Evolutionary conservation across 108 stramenopile species (phyloP).

Genomic region (Skeletonema menzelii): DNA sequence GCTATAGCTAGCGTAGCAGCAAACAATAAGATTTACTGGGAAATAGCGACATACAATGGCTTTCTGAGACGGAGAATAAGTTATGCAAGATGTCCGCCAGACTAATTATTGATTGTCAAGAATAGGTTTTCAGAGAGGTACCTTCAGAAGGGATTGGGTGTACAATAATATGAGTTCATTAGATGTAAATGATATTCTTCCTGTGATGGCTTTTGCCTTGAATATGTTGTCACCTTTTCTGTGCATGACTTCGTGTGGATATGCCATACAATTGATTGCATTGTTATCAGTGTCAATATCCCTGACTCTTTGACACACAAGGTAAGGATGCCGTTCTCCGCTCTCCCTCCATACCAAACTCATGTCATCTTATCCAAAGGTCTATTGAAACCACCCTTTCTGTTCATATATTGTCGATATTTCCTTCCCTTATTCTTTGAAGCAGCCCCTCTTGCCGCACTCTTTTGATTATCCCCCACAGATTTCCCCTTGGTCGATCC

Average conservation of each 20-base stretch:
- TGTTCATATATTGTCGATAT: slow-evolving; percentile 99
- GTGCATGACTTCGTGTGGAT: not conserved
- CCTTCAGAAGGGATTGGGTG: not conserved
- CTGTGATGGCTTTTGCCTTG: not conserved
- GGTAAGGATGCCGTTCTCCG: not conserved
- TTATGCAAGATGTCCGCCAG: too few relatives aligned
- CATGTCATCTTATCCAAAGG: slow-evolving; percentile 91
- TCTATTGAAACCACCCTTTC: slow-evolving; percentile 93
- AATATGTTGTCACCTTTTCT: not conserved
- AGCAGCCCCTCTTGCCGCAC: slow-evolving; percentile 90
- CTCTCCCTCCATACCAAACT: not conserved
- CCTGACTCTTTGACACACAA: not conserved
- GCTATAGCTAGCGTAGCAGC: too few relatives aligned
- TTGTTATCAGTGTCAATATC: not conserved
- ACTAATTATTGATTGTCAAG: too few relatives aligned
- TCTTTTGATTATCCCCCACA: slow-evolving; percentile 89
- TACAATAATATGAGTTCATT: not conserved
- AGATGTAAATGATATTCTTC: not conserved
- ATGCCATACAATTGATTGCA: not conserved
- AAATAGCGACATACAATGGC: too few relatives aligned
- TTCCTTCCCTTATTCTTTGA: slow-evolving; percentile 91
- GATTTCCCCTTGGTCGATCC: slow-evolving; percentile 89
- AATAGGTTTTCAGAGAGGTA: not conserved
- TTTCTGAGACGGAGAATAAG: too few relatives aligned
- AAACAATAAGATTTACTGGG: too few relatives aligned